Evolutionary conservation across 331 rosid genomes (phyloP).

Genomic region (Erythrophleum ivorense): DNA sequence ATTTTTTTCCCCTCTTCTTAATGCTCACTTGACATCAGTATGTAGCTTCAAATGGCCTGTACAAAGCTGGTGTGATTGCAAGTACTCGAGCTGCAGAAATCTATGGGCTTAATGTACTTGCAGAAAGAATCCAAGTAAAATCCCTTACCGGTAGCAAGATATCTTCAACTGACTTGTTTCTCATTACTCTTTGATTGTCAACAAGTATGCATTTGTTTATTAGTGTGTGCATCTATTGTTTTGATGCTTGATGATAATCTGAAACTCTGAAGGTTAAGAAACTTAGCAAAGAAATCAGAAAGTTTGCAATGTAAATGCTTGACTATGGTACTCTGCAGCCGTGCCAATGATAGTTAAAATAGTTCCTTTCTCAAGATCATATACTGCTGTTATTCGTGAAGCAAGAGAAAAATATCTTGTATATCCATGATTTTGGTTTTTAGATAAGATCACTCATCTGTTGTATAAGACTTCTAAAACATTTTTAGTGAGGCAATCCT

Average conservation of each 20-base stretch:
- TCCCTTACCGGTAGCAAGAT: conserved; percentile 14
- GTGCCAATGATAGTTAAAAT: neutral
- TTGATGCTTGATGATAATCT: neutral
- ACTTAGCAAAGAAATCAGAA: conserved; percentile 1
- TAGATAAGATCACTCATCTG: neutral
- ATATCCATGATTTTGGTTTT: conserved; percentile 7
- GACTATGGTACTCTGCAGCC: neutral
- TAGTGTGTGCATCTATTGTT: conserved; percentile 12
- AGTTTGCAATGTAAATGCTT: conserved; percentile 1
- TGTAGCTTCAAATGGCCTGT: conserved; percentile 57
- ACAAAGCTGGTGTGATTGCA: conserved; percentile 70
- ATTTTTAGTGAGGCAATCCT: neutral
- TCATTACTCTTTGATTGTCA: conserved; percentile 30
- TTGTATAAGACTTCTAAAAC: neutral
- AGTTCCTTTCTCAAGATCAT: neutral
- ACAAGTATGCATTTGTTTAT: conserved; percentile 4
- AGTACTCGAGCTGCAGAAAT: conserved; percentile 69
- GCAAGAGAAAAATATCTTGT: neutral
- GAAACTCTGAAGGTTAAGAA: neutral
- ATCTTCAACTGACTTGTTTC: conserved; percentile 6
- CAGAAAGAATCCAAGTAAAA: conserved; percentile 69
- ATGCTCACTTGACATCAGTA: conserved; percentile 41
- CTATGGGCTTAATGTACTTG: conserved; percentile 68
- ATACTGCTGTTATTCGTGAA: neutral
- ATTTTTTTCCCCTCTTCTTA: conserved; percentile 5